Evolutionary conservation across 1,284 basidiomycete genomes (phyloP).

Genomic region (Moesziomyces parantarcticus): DNA sequence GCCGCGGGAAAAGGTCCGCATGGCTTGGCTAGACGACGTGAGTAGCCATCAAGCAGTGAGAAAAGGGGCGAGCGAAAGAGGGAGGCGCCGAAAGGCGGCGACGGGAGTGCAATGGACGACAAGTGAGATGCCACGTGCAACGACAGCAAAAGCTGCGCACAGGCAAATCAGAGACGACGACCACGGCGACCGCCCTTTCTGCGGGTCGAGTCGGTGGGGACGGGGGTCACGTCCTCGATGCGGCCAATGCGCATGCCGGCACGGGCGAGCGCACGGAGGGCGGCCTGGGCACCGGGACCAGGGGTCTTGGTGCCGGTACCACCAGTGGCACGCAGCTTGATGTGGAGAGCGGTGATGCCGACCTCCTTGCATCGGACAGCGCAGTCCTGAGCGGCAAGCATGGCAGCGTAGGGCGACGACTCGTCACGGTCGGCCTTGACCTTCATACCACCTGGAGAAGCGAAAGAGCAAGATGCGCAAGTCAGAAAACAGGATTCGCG

Average conservation of each 20-base stretch:
- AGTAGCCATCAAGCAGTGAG: conserved; percentile 14
- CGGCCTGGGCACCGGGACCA: conserved; percentile 96
- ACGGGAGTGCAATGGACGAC: conserved; percentile 7
- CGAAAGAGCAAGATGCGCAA: not conserved
- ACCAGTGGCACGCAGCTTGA: conserved; percentile 98
- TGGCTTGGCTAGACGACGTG: conserved; percentile 32
- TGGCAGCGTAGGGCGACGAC: conserved; percentile 98
- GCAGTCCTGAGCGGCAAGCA: conserved; percentile 98
- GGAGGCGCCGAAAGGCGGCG: not conserved
- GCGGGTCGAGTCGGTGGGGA: conserved; percentile 96
- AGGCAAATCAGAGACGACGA: conserved; percentile 81
- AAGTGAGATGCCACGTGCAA: conserved; percentile 7
- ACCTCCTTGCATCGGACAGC: conserved; percentile 97
- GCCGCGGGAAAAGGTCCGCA: conserved; percentile 32
- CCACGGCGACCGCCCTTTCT: conserved; percentile 99
- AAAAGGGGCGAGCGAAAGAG: conserved; percentile 17
- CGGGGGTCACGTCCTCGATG: conserved; percentile 91
- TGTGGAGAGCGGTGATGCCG: conserved; percentile 95
- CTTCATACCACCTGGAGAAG: conserved; percentile 88
- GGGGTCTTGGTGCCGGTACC: conserved; percentile 99
- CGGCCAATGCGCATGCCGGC: conserved; percentile 98
- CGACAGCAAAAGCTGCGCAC: not conserved
- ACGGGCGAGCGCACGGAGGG: conserved; percentile 97
- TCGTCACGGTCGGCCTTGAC: conserved; percentile 99
- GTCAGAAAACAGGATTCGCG: conserved; percentile 6